Base-by-base conservation (phyloP, 2,329 filamentous ascomycete genomes). In the Trichoderma asperellum region DNA sequence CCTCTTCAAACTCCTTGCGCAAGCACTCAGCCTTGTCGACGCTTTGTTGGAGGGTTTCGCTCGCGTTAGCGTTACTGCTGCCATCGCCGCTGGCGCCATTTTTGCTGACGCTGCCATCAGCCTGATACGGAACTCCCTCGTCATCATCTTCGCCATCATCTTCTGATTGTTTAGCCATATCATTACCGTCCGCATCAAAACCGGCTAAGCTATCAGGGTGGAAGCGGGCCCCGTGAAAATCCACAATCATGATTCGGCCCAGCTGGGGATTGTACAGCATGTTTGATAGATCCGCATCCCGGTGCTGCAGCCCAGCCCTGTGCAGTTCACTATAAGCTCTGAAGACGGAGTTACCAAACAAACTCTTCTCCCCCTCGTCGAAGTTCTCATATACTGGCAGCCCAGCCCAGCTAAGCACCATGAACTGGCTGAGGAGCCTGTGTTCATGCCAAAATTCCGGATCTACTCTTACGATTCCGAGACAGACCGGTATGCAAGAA, bases 321-420 rank as follows among this genome's bases (percentile, higher is more conserved):
- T 75, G 72, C 2, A 77, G 27, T 14, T 37, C 55, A 4, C 6
- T 10, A 27, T 58, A 67, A 4, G 68, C 68, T 2, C n/a, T 60
- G 4, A 47, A 32, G 12, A 70, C 52, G 18, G 70, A 35, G 14
- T 68, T n/a, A 43, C 49, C 32, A n/a, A 73, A 56, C 10, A 27
- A 32, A 11, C 61, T 11, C 7, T 71, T 69, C 18, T 21, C 37
- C 12, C 34, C 32, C 16, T 43, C 11, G 32, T 53, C 29, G 2
- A 67, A 4, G 7, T 34, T 58, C 8, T 53, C 32, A 5, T 67
- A 58, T 0, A 75, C 2, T 6, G 73, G 49, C 10, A 53, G 66
- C 3, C 74, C 72, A 10, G 40, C 66, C 69, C 70, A 81, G 72
- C 78, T 78, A 14, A 81, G 73, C 58, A 81, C 76, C 68, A 82